A percentile compares a stretch with the other conserved stretches of the same genome.
Evolutionary conservation across 1,139 yeast species (phyloP).

Genomic region (Geotrichum candidum): DNA sequence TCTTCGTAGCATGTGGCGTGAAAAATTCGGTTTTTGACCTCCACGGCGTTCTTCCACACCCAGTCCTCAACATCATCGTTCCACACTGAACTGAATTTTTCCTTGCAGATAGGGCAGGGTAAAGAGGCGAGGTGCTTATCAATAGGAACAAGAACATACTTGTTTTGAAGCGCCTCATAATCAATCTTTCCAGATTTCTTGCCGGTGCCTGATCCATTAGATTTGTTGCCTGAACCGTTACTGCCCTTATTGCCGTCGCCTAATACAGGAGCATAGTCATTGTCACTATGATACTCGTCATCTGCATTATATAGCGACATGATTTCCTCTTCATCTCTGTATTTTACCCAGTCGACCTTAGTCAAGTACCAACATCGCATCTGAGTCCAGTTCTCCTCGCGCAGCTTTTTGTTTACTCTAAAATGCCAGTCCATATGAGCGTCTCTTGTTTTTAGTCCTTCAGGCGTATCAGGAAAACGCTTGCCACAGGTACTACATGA

Average conservation of each 20-base stretch:
- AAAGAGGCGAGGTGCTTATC: slow-evolving; percentile 61
- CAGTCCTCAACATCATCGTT: slow-evolving; percentile 91
- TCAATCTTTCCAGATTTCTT: slow-evolving; percentile 15
- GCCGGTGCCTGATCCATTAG: slow-evolving; percentile 14
- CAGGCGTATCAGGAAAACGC: slow-evolving; percentile 60
- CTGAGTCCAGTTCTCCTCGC: slow-evolving; percentile 48
- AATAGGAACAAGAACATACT: slow-evolving; percentile 54
- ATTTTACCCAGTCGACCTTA: slow-evolving; percentile 67
- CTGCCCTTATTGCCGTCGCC: slow-evolving; percentile 15
- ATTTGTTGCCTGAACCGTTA: slow-evolving; percentile 11
- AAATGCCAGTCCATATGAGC: slow-evolving; percentile 95
- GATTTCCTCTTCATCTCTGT: slow-evolving; percentile 57
- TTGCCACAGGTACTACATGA: slow-evolving; percentile 91
- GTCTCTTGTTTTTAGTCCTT: slow-evolving; percentile 51
- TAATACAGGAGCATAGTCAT: slow-evolving; percentile 23
- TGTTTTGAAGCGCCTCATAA: slow-evolving; percentile 25
- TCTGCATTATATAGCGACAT: slow-evolving; percentile 32
- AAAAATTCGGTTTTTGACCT: slow-evolving; percentile 62
- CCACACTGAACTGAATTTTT: slow-evolving; percentile 69
- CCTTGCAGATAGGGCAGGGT: slow-evolving; percentile 84
- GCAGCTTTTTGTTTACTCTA: slow-evolving; percentile 75
- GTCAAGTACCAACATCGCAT: slow-evolving; percentile 80
- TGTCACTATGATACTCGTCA: slow-evolving; percentile 19
- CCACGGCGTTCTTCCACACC: slow-evolving; percentile 84
- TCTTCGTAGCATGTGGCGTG: slow-evolving; percentile 82